These are phyloP conservation scores for Moricandia arvensis DNA, from an alignment of 345 rosid species.

Conservation along the genomic window DNA sequence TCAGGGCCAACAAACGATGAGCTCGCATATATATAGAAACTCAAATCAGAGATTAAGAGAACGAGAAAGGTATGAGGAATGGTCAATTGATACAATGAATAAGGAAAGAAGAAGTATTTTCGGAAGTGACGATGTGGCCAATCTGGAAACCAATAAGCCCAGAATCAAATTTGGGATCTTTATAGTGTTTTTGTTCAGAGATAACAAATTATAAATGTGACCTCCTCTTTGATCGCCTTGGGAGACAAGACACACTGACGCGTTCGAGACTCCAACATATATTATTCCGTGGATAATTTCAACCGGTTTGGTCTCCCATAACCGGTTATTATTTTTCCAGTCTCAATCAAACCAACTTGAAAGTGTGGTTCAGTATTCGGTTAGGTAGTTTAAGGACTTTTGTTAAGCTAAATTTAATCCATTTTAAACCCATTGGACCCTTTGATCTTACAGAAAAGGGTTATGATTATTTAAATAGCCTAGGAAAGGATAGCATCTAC, in stretches of 20 bases:
- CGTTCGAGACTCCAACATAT: conserved; percentile 26
- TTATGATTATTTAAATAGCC: background rate
- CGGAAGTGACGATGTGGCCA: background rate
- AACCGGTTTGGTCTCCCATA: conserved; percentile 18
- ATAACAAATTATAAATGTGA: background rate
- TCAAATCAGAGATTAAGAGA: too few relatives aligned
- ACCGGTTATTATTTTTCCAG: background rate
- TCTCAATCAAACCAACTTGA: background rate
- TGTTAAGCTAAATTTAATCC: too few relatives aligned
- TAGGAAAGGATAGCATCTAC: too few relatives aligned
- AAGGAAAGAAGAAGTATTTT: background rate
- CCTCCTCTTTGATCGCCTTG: conserved; percentile 4
- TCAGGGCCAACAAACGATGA: background rate
- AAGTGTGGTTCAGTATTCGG: background rate
- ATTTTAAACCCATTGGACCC: too few relatives aligned
- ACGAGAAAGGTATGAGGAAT: background rate
- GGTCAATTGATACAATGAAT: background rate
- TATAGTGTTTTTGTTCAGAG: background rate
- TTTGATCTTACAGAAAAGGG: background rate
- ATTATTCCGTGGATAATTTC: background rate
- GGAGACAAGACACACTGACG: conserved; percentile 29
- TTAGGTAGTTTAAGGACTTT: too few relatives aligned
- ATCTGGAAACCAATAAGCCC: background rate
- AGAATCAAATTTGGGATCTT: background rate
- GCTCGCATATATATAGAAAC: too few relatives aligned